Conservation (phyloP, 2,329 filamentous ascomycete genomes). For the Thelonectria discophora region DNA sequence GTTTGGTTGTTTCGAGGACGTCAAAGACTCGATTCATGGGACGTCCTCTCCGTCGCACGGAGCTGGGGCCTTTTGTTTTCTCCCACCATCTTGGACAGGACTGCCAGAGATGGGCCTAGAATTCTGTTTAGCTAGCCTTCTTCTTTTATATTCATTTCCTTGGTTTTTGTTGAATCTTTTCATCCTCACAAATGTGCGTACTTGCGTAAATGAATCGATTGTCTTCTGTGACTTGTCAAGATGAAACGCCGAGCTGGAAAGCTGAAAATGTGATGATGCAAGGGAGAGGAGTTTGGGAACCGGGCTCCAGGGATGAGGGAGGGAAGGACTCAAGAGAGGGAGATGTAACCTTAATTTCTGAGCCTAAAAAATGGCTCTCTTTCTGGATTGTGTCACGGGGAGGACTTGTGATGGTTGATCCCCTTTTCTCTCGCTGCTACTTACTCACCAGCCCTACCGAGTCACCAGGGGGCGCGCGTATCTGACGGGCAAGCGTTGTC, state of each 20-base stretch:
- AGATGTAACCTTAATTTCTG: conserved; percentile 11
- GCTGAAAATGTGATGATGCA: conserved; percentile 3
- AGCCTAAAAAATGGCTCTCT: conserved; percentile 7
- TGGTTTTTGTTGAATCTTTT: neutral
- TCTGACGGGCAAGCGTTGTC: no score
- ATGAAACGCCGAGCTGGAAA: conserved; percentile 22
- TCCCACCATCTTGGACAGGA: conserved; percentile 36
- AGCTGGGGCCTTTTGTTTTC: neutral
- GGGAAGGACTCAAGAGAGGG: neutral
- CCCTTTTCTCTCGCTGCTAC: no score
- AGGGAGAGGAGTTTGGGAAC: no score
- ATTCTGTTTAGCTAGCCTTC: conserved; percentile 19
- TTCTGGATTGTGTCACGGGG: no score
- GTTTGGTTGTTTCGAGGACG: conserved; percentile 30
- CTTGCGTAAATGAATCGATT: neutral
- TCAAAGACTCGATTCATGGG: conserved; percentile 34
- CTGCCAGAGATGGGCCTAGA: conserved; percentile 24
- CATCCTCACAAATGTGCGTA: no score
- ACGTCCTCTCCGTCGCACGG: conserved; percentile 28
- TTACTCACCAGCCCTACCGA: no score
- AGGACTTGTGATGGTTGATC: no score
- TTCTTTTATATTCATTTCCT: neutral
- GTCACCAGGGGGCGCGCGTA: no score
- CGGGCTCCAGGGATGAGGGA: no score
- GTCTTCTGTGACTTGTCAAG: conserved; percentile 4